Conservation (phyloP, 1,284 basidiomycete genomes). For the Bjerkandera adusta region DNA sequence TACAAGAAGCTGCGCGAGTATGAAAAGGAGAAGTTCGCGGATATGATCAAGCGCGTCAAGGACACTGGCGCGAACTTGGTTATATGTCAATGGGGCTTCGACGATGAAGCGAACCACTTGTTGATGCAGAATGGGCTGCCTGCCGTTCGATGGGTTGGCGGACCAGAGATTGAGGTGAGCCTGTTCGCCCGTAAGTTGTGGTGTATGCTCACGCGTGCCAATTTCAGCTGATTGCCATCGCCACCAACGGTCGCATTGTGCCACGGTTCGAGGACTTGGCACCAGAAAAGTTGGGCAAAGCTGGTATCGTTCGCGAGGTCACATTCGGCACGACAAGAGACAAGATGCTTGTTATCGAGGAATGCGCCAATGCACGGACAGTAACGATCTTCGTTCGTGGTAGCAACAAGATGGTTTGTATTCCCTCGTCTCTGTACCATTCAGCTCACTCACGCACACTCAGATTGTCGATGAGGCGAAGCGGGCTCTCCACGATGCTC, state of each 20-base stretch:
- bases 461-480: conserved; percentile 99
- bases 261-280: conserved; percentile 97
- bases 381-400: conserved; percentile 98
- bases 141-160: conserved; percentile 99
- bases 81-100: conserved; percentile 99
- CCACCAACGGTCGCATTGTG: conserved; percentile 97
- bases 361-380: conserved; percentile 95
- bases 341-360: conserved; percentile 99
- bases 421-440: not conserved
- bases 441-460: not conserved
- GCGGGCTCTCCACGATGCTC: conserved; percentile 94
- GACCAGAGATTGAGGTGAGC: conserved; percentile 94
- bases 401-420: conserved; percentile 94
- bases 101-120: conserved; percentile 98
- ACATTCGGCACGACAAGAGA: conserved; percentile 97
- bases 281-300: conserved; percentile 87
- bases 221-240: conserved; percentile 90
- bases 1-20: conserved; percentile 94
- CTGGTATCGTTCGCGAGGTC: conserved; percentile 91
- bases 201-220: conserved; percentile 3
- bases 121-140: conserved; percentile 97
- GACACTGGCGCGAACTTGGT: conserved; percentile 98
- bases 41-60: conserved; percentile 98
- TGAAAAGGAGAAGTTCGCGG: conserved; percentile 93
- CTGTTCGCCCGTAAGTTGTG: not conserved